Conservation (phyloP, 2,329 filamentous ascomycete genomes). For the Arthrocladium fulminans region DNA sequence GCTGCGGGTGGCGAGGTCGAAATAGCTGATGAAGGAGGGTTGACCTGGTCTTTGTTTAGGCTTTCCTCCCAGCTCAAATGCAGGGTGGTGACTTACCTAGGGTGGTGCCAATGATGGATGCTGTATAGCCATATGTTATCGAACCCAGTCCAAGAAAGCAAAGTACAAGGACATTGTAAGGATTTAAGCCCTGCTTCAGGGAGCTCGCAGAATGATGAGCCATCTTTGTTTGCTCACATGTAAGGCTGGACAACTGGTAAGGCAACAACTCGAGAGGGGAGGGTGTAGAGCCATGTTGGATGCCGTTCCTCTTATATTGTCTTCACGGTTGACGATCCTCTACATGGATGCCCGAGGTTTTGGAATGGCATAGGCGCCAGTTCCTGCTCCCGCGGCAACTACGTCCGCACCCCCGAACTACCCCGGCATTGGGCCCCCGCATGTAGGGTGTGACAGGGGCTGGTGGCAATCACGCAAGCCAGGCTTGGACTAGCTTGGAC, state of each 20-base stretch:
- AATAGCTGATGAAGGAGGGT: slow-evolving; percentile 38
- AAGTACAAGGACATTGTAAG: slow-evolving; percentile 14
- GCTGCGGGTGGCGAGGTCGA: slow-evolving; percentile 30
- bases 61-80: slow-evolving; percentile 29
- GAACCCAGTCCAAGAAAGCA: slow-evolving; percentile 16
- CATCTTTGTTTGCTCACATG: not conserved
- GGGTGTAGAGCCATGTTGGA: not conserved
- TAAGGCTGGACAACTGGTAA: not conserved
- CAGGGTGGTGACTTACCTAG: slow-evolving; percentile 9
- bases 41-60: slow-evolving; percentile 30
- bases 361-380: no score
- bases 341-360: no score
- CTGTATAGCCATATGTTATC: slow-evolving; percentile 18
- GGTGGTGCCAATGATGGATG: slow-evolving; percentile 19
- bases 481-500: no score
- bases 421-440: no score
- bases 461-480: no score
- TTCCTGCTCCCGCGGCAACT: no score
- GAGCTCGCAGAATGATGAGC: not conserved
- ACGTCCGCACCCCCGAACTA: no score
- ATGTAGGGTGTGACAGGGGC: no score
- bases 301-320: no score
- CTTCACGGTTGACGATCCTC: no score
- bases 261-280: not conserved
- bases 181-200: slow-evolving; percentile 6